Conservation (phyloP, 2,329 filamentous ascomycete genomes). For the Botrytis elliptica region DNA sequence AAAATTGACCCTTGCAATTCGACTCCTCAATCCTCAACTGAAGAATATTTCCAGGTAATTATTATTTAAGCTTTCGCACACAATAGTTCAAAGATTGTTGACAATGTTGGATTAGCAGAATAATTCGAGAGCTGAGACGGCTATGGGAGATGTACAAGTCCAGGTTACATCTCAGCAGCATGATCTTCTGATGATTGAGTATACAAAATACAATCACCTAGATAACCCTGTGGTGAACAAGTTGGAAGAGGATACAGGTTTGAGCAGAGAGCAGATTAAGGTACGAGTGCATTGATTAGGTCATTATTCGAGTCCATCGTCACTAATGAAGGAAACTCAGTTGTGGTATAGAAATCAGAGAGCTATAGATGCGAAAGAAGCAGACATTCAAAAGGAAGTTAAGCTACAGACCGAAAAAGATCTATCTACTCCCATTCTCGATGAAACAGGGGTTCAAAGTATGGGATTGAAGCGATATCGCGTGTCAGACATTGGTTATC, state of each 20-base stretch:
- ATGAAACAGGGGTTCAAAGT: background rate
- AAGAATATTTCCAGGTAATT: background rate
- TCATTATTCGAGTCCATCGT: background rate
- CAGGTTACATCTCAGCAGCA: background rate
- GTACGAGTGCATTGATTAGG: background rate
- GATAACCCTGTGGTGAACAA: background rate
- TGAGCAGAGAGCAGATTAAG: slow-evolving; percentile 9
- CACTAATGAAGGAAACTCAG: background rate
- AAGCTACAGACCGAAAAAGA: background rate
- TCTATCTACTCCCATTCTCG: background rate
- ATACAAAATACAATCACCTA: background rate
- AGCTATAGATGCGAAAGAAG: background rate
- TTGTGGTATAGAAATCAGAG: background rate
- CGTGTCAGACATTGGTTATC: background rate
- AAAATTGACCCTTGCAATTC: background rate
- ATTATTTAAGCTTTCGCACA: background rate
- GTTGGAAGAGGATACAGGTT: background rate
- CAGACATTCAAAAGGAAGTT: background rate
- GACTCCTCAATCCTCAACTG: background rate
- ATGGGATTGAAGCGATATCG: background rate
- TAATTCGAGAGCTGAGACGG: background rate
- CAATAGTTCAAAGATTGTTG: background rate
- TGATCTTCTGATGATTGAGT: background rate
- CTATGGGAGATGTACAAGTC: background rate
- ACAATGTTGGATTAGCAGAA: background rate